phyloP scores from a whole-genome alignment of 2,329 filamentous ascomycete genomes.

The Nigrograna mackinnonii region DNA sequence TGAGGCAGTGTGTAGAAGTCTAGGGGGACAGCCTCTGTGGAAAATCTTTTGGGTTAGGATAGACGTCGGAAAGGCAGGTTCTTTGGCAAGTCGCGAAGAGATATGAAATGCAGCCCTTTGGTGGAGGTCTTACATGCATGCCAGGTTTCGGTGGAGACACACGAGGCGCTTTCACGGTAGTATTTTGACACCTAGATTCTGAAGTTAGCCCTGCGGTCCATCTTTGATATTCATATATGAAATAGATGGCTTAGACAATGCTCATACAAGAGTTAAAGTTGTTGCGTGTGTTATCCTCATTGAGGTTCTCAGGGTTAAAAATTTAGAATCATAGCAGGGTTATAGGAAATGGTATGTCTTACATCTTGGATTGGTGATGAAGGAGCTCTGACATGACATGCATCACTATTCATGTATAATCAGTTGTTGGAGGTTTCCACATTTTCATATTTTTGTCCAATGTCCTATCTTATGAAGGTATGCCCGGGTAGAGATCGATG shows the following conservation, averaged over 20 bases:
- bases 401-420: slow-evolving; percentile 24
- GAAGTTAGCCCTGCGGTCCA: slow-evolving; percentile 22
- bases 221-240: too few species aligned
- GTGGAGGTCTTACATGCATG: too few species aligned
- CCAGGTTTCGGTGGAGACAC: too few species aligned
- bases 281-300: slow-evolving; percentile 66
- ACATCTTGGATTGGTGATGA: too few species aligned
- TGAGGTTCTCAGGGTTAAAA: slow-evolving; percentile 70
- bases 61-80: slow-evolving; percentile 37
- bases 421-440: slow-evolving; percentile 21
- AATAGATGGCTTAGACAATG: too few species aligned
- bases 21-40: slow-evolving; percentile 63
- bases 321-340: slow-evolving; percentile 61
- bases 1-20: slow-evolving; percentile 62
- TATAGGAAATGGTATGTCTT: slow-evolving; percentile 28
- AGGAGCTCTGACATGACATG: slow-evolving; percentile 10
- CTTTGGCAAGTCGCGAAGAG: slow-evolving; percentile 16
- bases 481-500: slow-evolving; percentile 20
- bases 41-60: slow-evolving; percentile 60
- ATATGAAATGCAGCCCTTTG: too few species aligned
- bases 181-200: too few species aligned
- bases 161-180: too few species aligned
- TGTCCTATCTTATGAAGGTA: slow-evolving; percentile 34
- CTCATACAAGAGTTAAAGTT: slow-evolving; percentile 77
- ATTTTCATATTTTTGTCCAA: slow-evolving; percentile 38